Evolutionary conservation across 108 stramenopile species (phyloP).

Genomic region (Mediolabrus comicus): DNA sequence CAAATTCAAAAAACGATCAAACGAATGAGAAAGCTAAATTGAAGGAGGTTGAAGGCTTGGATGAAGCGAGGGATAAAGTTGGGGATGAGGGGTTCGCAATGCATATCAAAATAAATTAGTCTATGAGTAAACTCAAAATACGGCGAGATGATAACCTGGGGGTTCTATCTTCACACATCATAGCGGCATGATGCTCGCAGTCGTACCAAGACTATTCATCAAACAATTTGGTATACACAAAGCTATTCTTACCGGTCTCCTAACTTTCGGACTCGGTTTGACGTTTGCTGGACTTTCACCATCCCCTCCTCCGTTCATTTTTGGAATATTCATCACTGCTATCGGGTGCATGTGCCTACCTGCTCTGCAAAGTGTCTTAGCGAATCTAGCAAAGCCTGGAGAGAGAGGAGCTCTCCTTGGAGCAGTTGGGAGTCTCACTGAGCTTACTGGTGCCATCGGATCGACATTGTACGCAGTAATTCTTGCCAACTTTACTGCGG

Average conservation of each 20-base stretch:
- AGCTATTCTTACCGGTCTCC: constrained; percentile 5
- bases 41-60: no score
- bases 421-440: constrained; percentile 17
- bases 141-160: no score
- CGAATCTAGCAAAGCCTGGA: background rate
- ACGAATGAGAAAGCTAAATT: no score
- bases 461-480: constrained; percentile 17
- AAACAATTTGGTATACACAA: constrained; percentile 4
- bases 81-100: no score
- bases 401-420: constrained; percentile 23
- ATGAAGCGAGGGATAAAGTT: no score
- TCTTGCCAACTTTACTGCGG: constrained; percentile 9
- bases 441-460: constrained; percentile 17
- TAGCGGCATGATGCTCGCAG: constrained; percentile 21
- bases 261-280: constrained; percentile 14
- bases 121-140: no score
- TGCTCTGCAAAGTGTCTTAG: constrained; percentile 10
- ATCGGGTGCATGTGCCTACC: constrained; percentile 17
- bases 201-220: constrained; percentile 20
- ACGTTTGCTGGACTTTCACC: constrained; percentile 11
- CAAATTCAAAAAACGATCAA: no score
- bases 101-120: no score
- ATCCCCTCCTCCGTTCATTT: constrained; percentile 4
- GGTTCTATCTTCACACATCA: no score
- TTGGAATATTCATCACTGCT: constrained; percentile 10